Conservation (phyloP, 495 filamentous ascomycete genomes). For the Coniosporium apollinis region DNA sequence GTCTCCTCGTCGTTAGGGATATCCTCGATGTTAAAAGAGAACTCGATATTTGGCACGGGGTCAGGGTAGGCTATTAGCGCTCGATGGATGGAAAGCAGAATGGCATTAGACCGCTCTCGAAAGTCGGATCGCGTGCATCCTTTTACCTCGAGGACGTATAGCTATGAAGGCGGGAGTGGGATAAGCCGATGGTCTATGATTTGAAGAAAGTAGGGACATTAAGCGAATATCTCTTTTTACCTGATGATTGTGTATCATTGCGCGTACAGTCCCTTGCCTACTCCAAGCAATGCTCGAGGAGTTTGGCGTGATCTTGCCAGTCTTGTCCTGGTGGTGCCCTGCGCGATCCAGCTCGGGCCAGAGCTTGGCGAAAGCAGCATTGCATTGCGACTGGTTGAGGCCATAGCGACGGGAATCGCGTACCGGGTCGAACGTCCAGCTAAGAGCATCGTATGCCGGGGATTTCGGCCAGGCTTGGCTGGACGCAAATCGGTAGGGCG, state of each 20-base stretch:
- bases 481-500: too few relatives aligned
- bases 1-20: slow-evolving; percentile 13
- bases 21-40: slow-evolving; percentile 39
- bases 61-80: slow-evolving; percentile 33
- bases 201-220: not conserved
- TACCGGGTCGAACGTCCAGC: slow-evolving; percentile 3
- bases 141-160: slow-evolving; percentile 15
- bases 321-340: not conserved
- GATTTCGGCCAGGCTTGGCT: too few relatives aligned
- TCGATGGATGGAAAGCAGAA: slow-evolving; percentile 25
- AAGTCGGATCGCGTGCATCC: slow-evolving; percentile 23
- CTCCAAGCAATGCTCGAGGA: slow-evolving; percentile 1
- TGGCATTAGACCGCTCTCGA: slow-evolving; percentile 29
- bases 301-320: not conserved
- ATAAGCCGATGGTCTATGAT: slow-evolving; percentile 1
- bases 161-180: slow-evolving; percentile 10
- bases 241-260: slow-evolving; percentile 16
- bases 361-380: slow-evolving; percentile 7
- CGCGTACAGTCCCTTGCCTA: slow-evolving; percentile 6
- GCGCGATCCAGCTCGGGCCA: slow-evolving; percentile 10
- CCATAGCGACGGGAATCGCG: slow-evolving; percentile 6
- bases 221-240: slow-evolving; percentile 3
- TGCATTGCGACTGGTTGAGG: slow-evolving; percentile 6
- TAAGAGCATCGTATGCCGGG: not conserved
- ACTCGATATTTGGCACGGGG: slow-evolving; percentile 45